Conservation (phyloP, 2,329 filamentous ascomycete genomes). For the Orbilia blumenaviensis region DNA sequence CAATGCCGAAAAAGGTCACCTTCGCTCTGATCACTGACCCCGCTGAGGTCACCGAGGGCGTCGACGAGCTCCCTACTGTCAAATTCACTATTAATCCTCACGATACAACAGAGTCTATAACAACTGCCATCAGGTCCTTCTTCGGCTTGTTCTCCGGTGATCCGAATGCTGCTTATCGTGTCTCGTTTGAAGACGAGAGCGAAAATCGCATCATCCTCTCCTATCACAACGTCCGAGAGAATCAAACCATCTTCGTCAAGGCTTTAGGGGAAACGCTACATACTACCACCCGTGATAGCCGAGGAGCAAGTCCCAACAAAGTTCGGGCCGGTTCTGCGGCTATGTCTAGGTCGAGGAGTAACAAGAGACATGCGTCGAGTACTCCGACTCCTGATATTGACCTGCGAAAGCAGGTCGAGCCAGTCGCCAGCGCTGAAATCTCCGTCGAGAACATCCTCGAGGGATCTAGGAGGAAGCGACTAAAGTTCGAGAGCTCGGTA, state of each 20-base stretch:
- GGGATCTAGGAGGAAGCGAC: constrained; percentile 91
- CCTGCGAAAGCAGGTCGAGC: constrained; percentile 66
- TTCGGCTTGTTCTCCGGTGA: constrained; percentile 73
- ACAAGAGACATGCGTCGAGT: constrained; percentile 65
- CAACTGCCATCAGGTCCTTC: constrained; percentile 98
- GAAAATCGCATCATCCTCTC: constrained; percentile 92
- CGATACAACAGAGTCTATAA: constrained; percentile 96
- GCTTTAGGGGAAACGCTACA: constrained; percentile 67
- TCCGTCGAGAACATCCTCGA: constrained; percentile 98
- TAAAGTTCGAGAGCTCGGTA: constrained; percentile 97
- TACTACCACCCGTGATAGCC: constrained; percentile 60
- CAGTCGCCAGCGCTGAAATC: constrained; percentile 86
- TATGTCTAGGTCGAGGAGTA: constrained; percentile 56
- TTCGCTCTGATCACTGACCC: constrained; percentile 56
- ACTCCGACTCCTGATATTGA: constrained; percentile 36
- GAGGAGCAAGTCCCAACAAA: constrained; percentile 29
- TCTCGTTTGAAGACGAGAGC: constrained; percentile 92
- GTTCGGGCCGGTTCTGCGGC: constrained; percentile 7
- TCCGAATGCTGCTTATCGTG: constrained; percentile 73
- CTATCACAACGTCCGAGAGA: constrained; percentile 92
- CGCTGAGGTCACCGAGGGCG: constrained; percentile 48
- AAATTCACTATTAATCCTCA: constrained; percentile 84
- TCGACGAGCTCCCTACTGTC: constrained; percentile 18
- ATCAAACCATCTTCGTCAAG: constrained; percentile 92
- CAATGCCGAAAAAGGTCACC: constrained; percentile 56